Base-by-base conservation (phyloP, 2,329 filamentous ascomycete genomes). In the Venturia nashicola region DNA sequence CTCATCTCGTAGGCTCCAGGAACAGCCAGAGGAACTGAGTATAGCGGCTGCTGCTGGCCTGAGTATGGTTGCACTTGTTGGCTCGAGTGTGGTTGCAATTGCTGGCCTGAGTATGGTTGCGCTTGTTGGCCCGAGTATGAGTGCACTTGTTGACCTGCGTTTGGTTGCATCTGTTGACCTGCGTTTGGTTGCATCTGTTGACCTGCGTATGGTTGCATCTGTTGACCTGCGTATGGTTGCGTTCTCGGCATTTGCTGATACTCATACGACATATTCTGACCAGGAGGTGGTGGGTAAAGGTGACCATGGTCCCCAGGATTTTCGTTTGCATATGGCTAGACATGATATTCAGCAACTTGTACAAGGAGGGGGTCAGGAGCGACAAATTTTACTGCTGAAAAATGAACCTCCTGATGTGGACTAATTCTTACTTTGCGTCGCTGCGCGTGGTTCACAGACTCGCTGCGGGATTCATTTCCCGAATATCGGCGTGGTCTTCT, bases 401-500 rank as follows among this genome's bases (percentile, higher is more conserved):
- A 46, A 32, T 48, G 20, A 18, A 57, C 61, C 51, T 59, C 61
- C 34, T 43, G 42, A 48, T 34, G n/a, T 18, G 60, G 60, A 34
- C 43, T 51, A 23, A 39, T 48, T 48, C 61, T 63, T 57, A 63
- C 61, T 57, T 63, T 57, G 8, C 61, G 61, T 34, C 18, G 42
- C 36, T 27, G 46, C 34, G 27, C 1, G 32, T 57, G 27, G 51
- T 57, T 57, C 32, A 20, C 51, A 36, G 32, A 18, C 6, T n/a
- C 51, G 51, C 16, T 36, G 14, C 51, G 51, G 18, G 51, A 57
- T 18, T 57, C 27, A 14, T 57, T 57, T 5, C 51, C 39, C 14
- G 59, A 60, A 27, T 34, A 42, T 43, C 59, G 20, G 59, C 59
- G 59, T 7, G 59, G 42, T 60, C 59, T 60, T 16, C 39, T 34